A percentile compares a stretch with the other conserved stretches of the same genome.
Conservation (phyloP, 1,284 basidiomycete species). For the Austroboletus niveus region DNA sequence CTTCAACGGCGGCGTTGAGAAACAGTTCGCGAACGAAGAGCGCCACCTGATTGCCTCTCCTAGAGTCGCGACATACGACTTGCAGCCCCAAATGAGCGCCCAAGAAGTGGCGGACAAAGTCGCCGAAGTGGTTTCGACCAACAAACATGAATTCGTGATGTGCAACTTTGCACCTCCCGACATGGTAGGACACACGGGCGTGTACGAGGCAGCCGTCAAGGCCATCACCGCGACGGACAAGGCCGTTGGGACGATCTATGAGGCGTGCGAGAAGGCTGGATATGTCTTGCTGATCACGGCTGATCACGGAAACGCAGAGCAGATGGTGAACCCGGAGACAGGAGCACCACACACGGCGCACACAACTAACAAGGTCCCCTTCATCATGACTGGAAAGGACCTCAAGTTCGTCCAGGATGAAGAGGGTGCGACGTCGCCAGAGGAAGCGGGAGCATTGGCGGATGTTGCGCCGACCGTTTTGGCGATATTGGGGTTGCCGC, state of each 20-base stretch:
- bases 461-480: slow-evolving; percentile 88
- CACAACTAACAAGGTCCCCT: slow-evolving; percentile 82
- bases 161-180: slow-evolving; percentile 95
- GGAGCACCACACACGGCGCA: slow-evolving; percentile 86
- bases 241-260: slow-evolving; percentile 82
- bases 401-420: slow-evolving; percentile 40
- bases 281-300: slow-evolving; percentile 86
- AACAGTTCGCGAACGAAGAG: slow-evolving; percentile 82
- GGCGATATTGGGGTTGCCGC: slow-evolving; percentile 64
- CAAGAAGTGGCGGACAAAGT: slow-evolving; percentile 87
- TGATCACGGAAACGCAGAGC: slow-evolving; percentile 92
- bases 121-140: slow-evolving; percentile 71
- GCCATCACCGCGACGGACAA: slow-evolving; percentile 83
- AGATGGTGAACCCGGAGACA: slow-evolving; percentile 84
- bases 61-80: slow-evolving; percentile 88
- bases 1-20: slow-evolving; percentile 94
- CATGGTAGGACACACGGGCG: slow-evolving; percentile 93
- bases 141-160: slow-evolving; percentile 85
- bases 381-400: slow-evolving; percentile 68
- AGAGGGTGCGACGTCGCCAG: slow-evolving; percentile 46
- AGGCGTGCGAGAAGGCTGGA: slow-evolving; percentile 80
- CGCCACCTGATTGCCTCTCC: slow-evolving; percentile 88
- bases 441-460: slow-evolving; percentile 71
- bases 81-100: slow-evolving; percentile 84
- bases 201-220: slow-evolving; percentile 83